These are phyloP conservation scores for Neurospora hispaniola DNA, from an alignment of 495 filamentous ascomycete species.

Conservation along the genomic window DNA sequence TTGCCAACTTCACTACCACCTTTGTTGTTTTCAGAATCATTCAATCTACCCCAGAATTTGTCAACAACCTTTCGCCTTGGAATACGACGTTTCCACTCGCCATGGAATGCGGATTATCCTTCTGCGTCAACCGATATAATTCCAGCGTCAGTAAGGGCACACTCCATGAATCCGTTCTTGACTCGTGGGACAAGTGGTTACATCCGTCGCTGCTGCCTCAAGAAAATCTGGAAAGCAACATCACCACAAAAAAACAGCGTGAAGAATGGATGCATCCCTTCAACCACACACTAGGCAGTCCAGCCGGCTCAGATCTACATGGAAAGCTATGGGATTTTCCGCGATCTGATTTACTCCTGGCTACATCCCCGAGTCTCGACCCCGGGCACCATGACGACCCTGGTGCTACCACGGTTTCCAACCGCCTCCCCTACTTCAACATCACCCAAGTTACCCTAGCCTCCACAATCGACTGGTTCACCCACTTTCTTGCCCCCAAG, in stretches of 20 bases:
- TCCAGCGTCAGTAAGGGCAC: neutral
- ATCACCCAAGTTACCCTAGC: neutral
- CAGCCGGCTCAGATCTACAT: too few relatives aligned
- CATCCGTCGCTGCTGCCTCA: neutral
- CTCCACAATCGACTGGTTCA: neutral
- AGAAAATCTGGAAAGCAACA: neutral
- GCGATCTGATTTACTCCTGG: neutral
- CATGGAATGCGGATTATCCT: too few relatives aligned
- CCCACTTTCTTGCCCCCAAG: neutral
- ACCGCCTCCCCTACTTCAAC: neutral
- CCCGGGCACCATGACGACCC: neutral
- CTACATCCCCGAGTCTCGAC: neutral
- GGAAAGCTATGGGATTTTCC: neutral
- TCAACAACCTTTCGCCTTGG: too few relatives aligned
- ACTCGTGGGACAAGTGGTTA: neutral
- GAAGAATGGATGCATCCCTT: neutral
- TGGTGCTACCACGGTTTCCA: neutral
- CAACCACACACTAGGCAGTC: neutral
- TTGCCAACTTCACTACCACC: too few relatives aligned
- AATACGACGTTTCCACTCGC: too few relatives aligned
- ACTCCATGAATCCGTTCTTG: neutral
- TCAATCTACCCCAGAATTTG: too few relatives aligned
- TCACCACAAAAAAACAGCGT: neutral
- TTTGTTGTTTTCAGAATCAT: too few relatives aligned
- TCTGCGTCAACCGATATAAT: too few relatives aligned